phyloP scores from a whole-genome alignment of 441 rosid species.

The Euphorbia corollata region DNA sequence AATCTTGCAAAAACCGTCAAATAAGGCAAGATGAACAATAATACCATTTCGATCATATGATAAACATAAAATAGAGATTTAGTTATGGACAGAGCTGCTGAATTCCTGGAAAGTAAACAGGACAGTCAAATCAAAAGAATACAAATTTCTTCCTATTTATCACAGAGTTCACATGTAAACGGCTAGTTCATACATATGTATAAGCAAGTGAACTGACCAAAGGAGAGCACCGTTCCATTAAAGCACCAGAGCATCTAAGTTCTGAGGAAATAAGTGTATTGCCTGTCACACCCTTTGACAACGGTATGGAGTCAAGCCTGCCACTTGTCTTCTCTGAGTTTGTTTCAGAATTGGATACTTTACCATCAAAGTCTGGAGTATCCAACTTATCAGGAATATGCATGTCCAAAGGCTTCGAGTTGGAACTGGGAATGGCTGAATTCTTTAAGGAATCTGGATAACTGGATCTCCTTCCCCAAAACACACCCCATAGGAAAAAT shows the following conservation, averaged over 20 bases:
- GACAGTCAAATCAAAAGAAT: background rate
- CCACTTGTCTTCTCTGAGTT: constrained; percentile 26
- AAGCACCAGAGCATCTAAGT: constrained; percentile 24
- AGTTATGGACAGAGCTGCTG: background rate
- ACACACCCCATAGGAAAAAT: constrained; percentile 91
- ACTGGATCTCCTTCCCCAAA: constrained; percentile 52
- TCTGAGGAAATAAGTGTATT: constrained; percentile 24
- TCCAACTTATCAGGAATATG: constrained; percentile 25
- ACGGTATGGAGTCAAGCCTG: constrained; percentile 22
- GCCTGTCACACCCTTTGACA: constrained; percentile 18
- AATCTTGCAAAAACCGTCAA: background rate
- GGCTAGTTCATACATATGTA: background rate
- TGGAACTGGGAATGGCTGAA: constrained; percentile 30
- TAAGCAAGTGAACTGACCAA: constrained; percentile 1
- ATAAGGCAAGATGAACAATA: background rate
- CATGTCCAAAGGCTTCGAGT: constrained; percentile 27
- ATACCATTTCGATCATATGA: background rate
- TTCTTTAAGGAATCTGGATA: constrained; percentile 34
- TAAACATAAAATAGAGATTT: background rate
- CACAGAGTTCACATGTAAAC: background rate
- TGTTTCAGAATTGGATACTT: constrained; percentile 24
- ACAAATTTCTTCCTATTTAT: background rate
- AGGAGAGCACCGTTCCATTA: background rate
- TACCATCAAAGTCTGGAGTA: constrained; percentile 21
- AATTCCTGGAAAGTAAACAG: background rate